These are phyloP conservation scores for Dryas octopetala DNA, from an alignment of 306 rosid species.

Conservation along the genomic window DNA sequence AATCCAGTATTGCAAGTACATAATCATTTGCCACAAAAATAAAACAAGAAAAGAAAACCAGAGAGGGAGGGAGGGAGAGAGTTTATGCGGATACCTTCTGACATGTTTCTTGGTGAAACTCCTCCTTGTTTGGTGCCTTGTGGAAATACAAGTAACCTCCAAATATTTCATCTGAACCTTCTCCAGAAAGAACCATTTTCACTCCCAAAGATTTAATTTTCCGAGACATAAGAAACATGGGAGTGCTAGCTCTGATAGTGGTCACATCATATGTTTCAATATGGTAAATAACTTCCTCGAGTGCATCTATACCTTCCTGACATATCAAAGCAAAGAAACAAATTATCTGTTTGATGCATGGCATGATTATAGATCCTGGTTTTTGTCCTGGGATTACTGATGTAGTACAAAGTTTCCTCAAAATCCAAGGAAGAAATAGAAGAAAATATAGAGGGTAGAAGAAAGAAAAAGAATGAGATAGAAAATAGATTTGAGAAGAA, in stretches of 20 bases:
- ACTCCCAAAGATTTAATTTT: constrained; percentile 97
- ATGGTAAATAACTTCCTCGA: constrained; percentile 96
- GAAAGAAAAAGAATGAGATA: not conserved
- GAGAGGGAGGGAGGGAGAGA: not conserved
- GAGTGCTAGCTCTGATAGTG: constrained; percentile 94
- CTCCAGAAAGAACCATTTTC: constrained; percentile 99
- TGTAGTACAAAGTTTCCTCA: not conserved
- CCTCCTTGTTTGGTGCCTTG: constrained; percentile 94
- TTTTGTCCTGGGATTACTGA: not conserved
- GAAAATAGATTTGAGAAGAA: not conserved
- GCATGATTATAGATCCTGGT: constrained; percentile 7
- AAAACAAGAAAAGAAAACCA: constrained; percentile 7
- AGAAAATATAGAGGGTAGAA: not conserved
- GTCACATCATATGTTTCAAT: constrained; percentile 96
- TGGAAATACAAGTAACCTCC: constrained; percentile 98
- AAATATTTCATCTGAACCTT: constrained; percentile 97
- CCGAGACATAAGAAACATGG: constrained; percentile 99
- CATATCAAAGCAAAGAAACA: constrained; percentile 29
- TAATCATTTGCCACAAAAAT: constrained; percentile 10
- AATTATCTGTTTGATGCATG: not conserved
- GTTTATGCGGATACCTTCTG: constrained; percentile 53
- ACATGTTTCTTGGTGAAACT: constrained; percentile 91
- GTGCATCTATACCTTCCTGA: constrained; percentile 98
- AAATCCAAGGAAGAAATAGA: not conserved
- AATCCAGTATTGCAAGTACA: constrained; percentile 11